phyloP scores from a whole-genome alignment of 345 rosid species.

The Firmiana major region DNA sequence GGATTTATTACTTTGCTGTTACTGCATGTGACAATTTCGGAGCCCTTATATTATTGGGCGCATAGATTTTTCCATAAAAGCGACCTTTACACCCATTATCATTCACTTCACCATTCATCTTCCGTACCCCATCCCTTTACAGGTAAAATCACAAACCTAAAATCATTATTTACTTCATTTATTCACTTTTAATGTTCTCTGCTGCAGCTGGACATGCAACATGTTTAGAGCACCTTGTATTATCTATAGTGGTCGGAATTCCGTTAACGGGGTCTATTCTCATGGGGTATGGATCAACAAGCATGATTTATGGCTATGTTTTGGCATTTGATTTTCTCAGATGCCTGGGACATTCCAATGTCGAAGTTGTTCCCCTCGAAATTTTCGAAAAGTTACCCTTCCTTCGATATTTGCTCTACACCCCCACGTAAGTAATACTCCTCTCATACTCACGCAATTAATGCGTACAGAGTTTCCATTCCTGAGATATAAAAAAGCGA shows the following conservation, averaged over 20 bases:
- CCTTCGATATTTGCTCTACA: conserved; percentile 66
- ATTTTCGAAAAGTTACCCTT: conserved; percentile 53
- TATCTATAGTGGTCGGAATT: conserved; percentile 48
- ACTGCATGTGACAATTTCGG: conserved; percentile 74
- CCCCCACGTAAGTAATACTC: conserved; percentile 72
- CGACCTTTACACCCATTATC: conserved; percentile 61
- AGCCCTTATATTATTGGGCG: conserved; percentile 70
- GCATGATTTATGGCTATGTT: conserved; percentile 54
- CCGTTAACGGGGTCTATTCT: conserved; percentile 61
- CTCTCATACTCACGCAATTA: background rate
- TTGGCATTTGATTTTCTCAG: conserved; percentile 66
- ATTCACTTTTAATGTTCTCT: background rate
- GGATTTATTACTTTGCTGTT: conserved; percentile 58
- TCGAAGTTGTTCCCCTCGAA: conserved; percentile 63
- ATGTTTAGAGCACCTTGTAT: conserved; percentile 59
- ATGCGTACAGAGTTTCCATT: background rate
- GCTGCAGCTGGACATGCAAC: conserved; percentile 66
- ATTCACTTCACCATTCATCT: conserved; percentile 78
- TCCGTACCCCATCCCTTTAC: conserved; percentile 70
- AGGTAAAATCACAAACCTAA: conserved; percentile 32
- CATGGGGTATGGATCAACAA: conserved; percentile 64
- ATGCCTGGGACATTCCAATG: conserved; percentile 83
- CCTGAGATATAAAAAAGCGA: background rate
- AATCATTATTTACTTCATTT: background rate
- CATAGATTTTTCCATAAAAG: conserved; percentile 59